Evolutionary conservation across 73 alveolate genomes (phyloP), one percentile per base, ranked within the genome.

Genomic region (Breviolum minutum): DNA sequence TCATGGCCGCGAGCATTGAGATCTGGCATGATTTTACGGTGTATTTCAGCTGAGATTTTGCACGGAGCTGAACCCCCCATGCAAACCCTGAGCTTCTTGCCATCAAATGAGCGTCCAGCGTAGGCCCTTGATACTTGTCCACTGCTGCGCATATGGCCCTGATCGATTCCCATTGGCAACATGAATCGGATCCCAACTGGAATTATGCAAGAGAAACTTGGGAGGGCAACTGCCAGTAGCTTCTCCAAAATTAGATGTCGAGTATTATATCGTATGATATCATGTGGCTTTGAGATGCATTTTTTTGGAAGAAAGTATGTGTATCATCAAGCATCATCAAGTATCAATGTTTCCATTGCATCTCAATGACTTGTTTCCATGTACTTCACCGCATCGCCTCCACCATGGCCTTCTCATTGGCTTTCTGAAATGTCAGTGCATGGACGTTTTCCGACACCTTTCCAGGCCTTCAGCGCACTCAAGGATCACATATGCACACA

Each of bases 341-440:
- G 54, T 40, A 40, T 40, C 54, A 40, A 40, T 40, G 54, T 40
- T 40, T 40, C 7, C 26, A 73, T 40, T 26, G 82, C 30, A 73
- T 73, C 82, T 73, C 13, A 26, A 5, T n/a, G n/a, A n/a, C n/a
- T n/a, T n/a, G n/a, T n/a, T n/a, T n/a, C n/a, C n/a, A n/a, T 26
- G 24, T 19, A 5, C 30, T 16, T 12, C 76, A 73, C 63, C 6
- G 14, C 6, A 17, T 13, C 24, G 90, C 98, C 98, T 92, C 98
- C 7, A 84, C 86, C 29, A 64, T 80, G 8, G 98, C 89, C 24
- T 89, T 76, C 62, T 92, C 98, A 40, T 92, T 92, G 90, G 98
- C 98, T 8, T 92, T 92, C 90, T 92, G 98, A 62, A 92, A 92
- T 30, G 98, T 92, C 68, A 92, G 68, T 22, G 90, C 98, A 24